phyloP scores from a whole-genome alignment of 305 asterid species.

The Euphrasia arctica region DNA sequence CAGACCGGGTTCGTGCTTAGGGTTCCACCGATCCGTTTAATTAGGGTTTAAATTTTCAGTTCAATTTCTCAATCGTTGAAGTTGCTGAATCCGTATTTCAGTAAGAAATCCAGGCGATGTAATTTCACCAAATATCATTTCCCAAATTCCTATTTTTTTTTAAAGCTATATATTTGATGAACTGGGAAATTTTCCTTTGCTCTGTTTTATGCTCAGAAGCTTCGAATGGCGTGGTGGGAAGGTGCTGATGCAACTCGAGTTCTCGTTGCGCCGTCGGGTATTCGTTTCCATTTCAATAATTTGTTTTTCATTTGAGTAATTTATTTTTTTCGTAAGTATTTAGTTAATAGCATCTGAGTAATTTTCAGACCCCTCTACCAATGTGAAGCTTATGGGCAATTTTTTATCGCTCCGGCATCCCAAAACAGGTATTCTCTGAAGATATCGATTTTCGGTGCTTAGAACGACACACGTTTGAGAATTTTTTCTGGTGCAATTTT shows the following conservation, averaged over 20 bases:
- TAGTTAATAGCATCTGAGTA: slow-evolving; percentile 10
- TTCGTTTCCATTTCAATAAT: neutral
- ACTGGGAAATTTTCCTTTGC: slow-evolving; percentile 2
- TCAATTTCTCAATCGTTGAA: too few species aligned
- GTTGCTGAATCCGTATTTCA: too few species aligned
- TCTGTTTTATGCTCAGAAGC: slow-evolving; percentile 19
- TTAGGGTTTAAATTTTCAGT: too few species aligned
- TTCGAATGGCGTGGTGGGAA: slow-evolving; percentile 74
- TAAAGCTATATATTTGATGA: too few species aligned
- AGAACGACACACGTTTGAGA: neutral
- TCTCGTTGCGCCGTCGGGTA: slow-evolving; percentile 59
- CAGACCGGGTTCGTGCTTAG: too few species aligned
- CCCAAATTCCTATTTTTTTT: too few species aligned
- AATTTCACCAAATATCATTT: too few species aligned
- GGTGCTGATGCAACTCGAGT: slow-evolving; percentile 62
- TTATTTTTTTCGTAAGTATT: neutral
- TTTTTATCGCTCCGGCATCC: slow-evolving; percentile 79
- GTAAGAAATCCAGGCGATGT: too few species aligned
- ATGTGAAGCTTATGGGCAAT: slow-evolving; percentile 40
- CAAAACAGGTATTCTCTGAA: slow-evolving; percentile 55
- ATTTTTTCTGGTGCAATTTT: neutral
- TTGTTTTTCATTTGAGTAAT: neutral
- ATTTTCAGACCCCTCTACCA: slow-evolving; percentile 50
- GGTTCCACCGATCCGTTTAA: too few species aligned
- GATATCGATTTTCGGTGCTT: neutral